Evolutionary conservation across 2,329 filamentous ascomycete genomes (phyloP).

Genomic region (Calonectria pseudoreteaudii): DNA sequence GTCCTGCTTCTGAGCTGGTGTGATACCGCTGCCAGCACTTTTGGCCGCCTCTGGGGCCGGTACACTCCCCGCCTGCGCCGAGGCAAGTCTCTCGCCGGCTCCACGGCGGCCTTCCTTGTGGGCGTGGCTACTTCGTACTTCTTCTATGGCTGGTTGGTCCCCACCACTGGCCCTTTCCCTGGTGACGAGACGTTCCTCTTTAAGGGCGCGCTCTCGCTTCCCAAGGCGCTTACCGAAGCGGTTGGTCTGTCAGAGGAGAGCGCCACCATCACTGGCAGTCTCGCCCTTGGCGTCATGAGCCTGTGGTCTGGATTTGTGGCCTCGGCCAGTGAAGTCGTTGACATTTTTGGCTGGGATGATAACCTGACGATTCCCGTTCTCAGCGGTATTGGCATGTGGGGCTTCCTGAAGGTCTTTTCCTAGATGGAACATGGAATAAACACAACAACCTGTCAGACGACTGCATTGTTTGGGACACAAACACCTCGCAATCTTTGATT

Average conservation of each 20-base stretch:
- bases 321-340: constrained; percentile 88
- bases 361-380: constrained; percentile 96
- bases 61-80: constrained; percentile 87
- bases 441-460: not conserved
- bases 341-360: constrained; percentile 95
- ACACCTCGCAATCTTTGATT: not conserved
- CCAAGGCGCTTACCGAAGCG: constrained; percentile 65
- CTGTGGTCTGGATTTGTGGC: constrained; percentile 90
- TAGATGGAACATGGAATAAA: constrained; percentile 47
- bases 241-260: constrained; percentile 71
- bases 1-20: constrained; percentile 96
- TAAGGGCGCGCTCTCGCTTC: constrained; percentile 79
- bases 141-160: constrained; percentile 91
- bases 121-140: constrained; percentile 85
- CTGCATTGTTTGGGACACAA: not conserved
- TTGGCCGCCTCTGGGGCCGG: constrained; percentile 88
- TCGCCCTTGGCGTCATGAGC: constrained; percentile 85
- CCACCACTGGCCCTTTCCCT: constrained; percentile 72
- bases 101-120: constrained; percentile 82
- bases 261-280: constrained; percentile 73
- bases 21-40: constrained; percentile 95
- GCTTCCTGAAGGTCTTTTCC: constrained; percentile 89
- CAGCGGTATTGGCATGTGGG: constrained; percentile 89
- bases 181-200: constrained; percentile 83
- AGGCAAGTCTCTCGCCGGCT: constrained; percentile 93